Base-by-base conservation (phyloP, 139 green algal species). In the Zygnema cylindricum region DNA sequence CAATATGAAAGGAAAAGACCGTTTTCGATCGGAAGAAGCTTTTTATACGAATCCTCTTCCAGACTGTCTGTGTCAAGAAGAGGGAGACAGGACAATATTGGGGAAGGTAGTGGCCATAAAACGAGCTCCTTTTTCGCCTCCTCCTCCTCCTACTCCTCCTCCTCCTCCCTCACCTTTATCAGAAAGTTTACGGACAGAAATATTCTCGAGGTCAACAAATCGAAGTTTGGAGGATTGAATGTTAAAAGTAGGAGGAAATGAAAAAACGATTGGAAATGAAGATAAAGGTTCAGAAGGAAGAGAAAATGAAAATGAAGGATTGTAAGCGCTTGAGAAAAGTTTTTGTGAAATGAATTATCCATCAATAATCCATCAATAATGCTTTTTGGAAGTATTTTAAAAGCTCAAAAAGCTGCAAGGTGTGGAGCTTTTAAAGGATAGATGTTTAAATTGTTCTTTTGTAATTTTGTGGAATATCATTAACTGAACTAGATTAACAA, bases 21-120 rank as follows among this genome's bases (percentile, higher is more conserved):
- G 55, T 23, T 69, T 41, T 23, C 36, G 55, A n/a, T 41, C 36
- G 25, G 83, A 88, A 69, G 83, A 88, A 7, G 55, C 54, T 35
- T 88, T 88, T 76, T 88, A 88, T 36, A 77, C 83, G 22, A 88
- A 88, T 35, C 83, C 83, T 2, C 55, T 88, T 33, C 83, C 83
- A 11, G 83, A 77, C 22, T 88, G 83, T 1, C 55, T 88, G 22
- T 88, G 83, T 35, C 43, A 87, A 33, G 33, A 84, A 25, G 11
- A 7, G 49, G 49, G 16, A 25, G 7, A 63, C 16, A 7, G 49
- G 16, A 63, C 49, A 63, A 63, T 63, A 25, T 63, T 63, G 49
- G 49, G 49, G 7, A 63, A 63, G 16, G 49, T 16, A 63, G 16
- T 16, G 49, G 49, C 49, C 7, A 16, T 63, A 16, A 63, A 63